Evolutionary conservation across 768 basidiomycete genomes (phyloP), one percentile per base, ranked within the genome.

Genomic region (Mrakia gelida): DNA sequence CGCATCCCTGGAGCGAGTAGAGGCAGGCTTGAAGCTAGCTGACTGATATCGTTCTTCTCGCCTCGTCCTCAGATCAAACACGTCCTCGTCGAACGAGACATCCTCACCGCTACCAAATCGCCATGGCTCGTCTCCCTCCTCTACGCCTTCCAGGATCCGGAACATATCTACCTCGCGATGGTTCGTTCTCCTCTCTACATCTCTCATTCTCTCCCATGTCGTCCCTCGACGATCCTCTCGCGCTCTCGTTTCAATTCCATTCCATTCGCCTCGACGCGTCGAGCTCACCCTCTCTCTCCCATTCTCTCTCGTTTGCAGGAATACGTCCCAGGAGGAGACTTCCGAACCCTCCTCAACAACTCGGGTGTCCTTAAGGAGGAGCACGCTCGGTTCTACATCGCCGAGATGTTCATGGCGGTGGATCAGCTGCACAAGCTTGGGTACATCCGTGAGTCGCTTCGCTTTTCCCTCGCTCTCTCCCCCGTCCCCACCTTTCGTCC

Each of bases 321-420:
- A 87, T 98, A 97, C 83, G 95, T 98, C 26, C 95, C 95, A 0
- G 97, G 97, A 30, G 97, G 97, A 71, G 97, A 99, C 83, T 99
- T 99, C 87, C 89, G 97, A 26, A 99, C 97, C 0, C 88, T 99
- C 56, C 88, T 99, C 56, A 99, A 98, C 86, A 99, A 98, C 84
- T 95, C 95, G 0, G 97, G 97, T 43, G 94, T 98, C 2, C 88
- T 99, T 78, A 96, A 98, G 84, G 95, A 98, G 83, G 94, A 98
- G 82, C 94, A 98, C 81, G 96, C 97, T 1, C 88, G 92, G 75
- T 98, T 95, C 84, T 99, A 99, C 85, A 96, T 98, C 82, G 90
- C 92, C 79, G 96, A 99, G 86, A 99, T 99, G 97, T 98, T 98
- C 83, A 91, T 90, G 30, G 91, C 90, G 7, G 95, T 98, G 63